phyloP scores from a whole-genome alignment of 2,329 filamentous ascomycete species.

The Aspergillus versicolor region DNA sequence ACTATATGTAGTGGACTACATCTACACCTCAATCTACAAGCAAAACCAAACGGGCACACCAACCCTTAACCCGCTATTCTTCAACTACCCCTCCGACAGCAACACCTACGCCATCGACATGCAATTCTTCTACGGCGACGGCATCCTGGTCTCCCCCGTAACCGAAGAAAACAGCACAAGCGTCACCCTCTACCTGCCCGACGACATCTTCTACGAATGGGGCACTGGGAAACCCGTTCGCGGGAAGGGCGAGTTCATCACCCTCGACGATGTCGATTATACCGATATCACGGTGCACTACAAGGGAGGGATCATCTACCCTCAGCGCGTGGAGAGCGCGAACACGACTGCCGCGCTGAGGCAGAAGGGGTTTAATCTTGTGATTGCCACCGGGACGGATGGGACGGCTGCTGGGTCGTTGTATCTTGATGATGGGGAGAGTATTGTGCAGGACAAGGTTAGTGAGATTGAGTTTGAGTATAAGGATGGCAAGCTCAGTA shows the following conservation, averaged over 20 bases:
- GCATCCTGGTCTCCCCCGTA: conserved; percentile 58
- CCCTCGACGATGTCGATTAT: conserved; percentile 45
- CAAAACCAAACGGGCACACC: conserved; percentile 64
- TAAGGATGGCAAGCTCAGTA: not conserved
- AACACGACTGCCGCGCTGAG: conserved; percentile 62
- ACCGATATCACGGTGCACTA: conserved; percentile 63
- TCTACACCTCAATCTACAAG: conserved; percentile 68
- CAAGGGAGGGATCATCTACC: conserved; percentile 61
- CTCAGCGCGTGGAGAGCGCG: conserved; percentile 52
- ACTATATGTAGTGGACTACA: conserved; percentile 59
- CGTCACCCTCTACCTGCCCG: conserved; percentile 57
- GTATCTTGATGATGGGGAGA: conserved; percentile 2
- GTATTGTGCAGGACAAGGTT: not conserved
- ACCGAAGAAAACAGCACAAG: conserved; percentile 52
- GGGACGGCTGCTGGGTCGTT: conserved; percentile 53
- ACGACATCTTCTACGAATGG: conserved; percentile 62
- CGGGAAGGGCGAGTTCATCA: conserved; percentile 48
- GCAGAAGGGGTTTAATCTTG: conserved; percentile 65
- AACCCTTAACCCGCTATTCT: conserved; percentile 69
- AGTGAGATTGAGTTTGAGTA: not conserved
- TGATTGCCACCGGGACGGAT: conserved; percentile 64
- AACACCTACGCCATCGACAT: conserved; percentile 50
- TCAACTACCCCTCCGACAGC: conserved; percentile 63
- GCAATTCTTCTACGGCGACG: conserved; percentile 63
- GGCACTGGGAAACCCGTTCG: conserved; percentile 50